These are phyloP conservation scores for Entoloma clypeatum DNA, from an alignment of 1,284 basidiomycete species.

Conservation along the genomic window DNA sequence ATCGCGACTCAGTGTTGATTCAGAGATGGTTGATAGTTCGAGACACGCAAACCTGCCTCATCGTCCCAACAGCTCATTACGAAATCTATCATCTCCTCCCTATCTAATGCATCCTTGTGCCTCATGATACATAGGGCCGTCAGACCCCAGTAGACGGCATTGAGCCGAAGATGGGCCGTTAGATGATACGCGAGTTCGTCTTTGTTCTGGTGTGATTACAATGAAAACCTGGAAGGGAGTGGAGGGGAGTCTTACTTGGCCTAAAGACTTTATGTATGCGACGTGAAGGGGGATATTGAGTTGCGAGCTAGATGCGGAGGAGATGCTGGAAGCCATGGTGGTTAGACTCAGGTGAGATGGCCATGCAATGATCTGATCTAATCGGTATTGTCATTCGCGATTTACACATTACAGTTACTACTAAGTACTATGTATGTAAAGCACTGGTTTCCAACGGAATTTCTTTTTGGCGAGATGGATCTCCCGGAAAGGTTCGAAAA, in stretches of 20 bases:
- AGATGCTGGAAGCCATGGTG: too few species aligned
- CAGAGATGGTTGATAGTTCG: too few species aligned
- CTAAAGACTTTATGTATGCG: constrained; percentile 70
- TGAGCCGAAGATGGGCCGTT: constrained; percentile 91
- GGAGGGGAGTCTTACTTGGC: constrained; percentile 45
- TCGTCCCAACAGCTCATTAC: constrained; percentile 95
- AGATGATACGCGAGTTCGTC: constrained; percentile 91
- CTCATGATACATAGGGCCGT: constrained; percentile 84
- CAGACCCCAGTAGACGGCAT: constrained; percentile 96
- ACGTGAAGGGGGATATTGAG: constrained; percentile 56
- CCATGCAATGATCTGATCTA: too few species aligned
- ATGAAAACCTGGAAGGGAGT: neutral
- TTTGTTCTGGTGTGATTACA: constrained; percentile 52
- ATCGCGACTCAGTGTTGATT: neutral
- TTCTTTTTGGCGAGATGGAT: too few species aligned
- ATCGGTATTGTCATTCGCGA: too few species aligned
- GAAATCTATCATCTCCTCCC: constrained; percentile 84
- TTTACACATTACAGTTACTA: too few species aligned
- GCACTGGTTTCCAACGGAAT: too few species aligned
- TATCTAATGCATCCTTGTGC: constrained; percentile 70
- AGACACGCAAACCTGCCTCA: constrained; percentile 65
- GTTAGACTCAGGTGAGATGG: too few species aligned
- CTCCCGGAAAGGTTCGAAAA: too few species aligned
- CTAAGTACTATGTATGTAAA: too few species aligned
- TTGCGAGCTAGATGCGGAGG: constrained; percentile 4